Percentiles rank a stretch among this genome's conserved stretches.
phyloP scores from a whole-genome alignment of 805 yeast genomes.

The Cyberlindnera xishuangbannaensis region DNA sequence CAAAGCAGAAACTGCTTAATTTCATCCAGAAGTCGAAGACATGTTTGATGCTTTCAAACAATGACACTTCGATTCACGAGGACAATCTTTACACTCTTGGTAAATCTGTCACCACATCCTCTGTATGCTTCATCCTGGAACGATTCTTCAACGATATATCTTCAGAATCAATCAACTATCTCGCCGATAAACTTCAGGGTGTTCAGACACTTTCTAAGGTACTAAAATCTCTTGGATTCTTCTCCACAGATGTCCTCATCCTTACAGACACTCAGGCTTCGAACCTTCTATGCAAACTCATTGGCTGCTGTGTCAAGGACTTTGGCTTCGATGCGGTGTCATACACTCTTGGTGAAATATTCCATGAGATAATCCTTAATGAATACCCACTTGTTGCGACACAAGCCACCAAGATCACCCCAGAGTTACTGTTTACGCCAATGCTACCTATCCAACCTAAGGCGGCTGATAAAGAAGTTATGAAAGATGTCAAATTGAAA shows the following conservation, averaged over 20 bases:
- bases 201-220: constrained; percentile 30
- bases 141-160: constrained; percentile 51
- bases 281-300: constrained; percentile 47
- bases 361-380: constrained; percentile 51
- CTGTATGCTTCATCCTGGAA: constrained; percentile 59
- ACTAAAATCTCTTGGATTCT: constrained; percentile 35
- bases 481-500: constrained; percentile 38
- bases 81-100: constrained; percentile 56
- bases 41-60: constrained; percentile 43
- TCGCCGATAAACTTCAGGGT: constrained; percentile 39
- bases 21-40: constrained; percentile 58
- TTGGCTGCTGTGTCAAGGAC: constrained; percentile 72
- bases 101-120: constrained; percentile 43
- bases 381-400: constrained; percentile 65
- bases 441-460: constrained; percentile 30
- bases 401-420: constrained; percentile 24
- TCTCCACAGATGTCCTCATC: constrained; percentile 20
- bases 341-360: constrained; percentile 60
- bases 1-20: constrained; percentile 34
- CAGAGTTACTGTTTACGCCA: constrained; percentile 21
- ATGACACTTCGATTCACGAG: constrained; percentile 22
- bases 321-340: constrained; percentile 74
- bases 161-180: constrained; percentile 48
- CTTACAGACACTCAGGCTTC: constrained; percentile 48
- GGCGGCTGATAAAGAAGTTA: constrained; percentile 29